Evolutionary conservation across 2,329 filamentous ascomycete species (phyloP).

Genomic region (Trichoderma afroharzianum): DNA sequence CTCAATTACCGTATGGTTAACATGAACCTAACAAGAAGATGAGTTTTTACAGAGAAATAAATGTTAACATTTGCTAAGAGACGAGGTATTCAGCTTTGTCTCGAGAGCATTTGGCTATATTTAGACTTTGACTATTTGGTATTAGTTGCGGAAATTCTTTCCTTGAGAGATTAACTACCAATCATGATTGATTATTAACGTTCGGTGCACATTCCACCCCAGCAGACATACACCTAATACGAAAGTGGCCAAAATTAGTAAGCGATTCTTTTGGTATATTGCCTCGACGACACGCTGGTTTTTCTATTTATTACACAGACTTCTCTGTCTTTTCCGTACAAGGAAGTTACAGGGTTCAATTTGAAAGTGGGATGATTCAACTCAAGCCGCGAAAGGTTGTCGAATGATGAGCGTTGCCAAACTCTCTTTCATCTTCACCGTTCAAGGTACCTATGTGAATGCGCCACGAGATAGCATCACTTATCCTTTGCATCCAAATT

Average conservation of each 20-base stretch:
- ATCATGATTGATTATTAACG: not conserved
- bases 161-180: not conserved
- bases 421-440: not conserved
- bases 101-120: not conserved
- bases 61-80: not conserved
- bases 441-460: not conserved
- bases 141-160: slow-evolving; percentile 2
- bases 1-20: not conserved
- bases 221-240: not conserved
- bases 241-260: not conserved
- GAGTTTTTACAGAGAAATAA: not conserved
- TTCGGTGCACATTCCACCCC: not conserved
- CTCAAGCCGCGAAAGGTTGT: not conserved
- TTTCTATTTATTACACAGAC: not conserved
- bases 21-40: not conserved
- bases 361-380: not conserved
- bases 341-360: not conserved
- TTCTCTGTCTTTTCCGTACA: not conserved
- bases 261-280: not conserved
- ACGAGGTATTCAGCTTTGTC: not conserved
- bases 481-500: not conserved
- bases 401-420: not conserved
- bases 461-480: not conserved
- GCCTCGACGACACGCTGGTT: not conserved
- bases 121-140: not conserved